Evolutionary conservation across 1,284 basidiomycete genomes (phyloP).

Genomic region (Leccinum solheimii): DNA sequence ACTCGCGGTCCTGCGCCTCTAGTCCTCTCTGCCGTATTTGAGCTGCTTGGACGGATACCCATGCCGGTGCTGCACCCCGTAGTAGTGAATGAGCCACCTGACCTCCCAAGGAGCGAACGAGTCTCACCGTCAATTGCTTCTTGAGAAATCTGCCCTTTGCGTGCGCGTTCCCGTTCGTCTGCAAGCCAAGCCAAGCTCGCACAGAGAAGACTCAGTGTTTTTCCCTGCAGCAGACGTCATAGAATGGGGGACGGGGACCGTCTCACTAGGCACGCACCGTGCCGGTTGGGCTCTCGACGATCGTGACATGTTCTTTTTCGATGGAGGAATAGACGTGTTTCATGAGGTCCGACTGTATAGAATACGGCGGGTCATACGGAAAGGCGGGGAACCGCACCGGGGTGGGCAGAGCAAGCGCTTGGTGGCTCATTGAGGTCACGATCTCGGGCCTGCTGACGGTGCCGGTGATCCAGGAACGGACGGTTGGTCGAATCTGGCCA

Average conservation of each 20-base stretch:
- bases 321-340: constrained; percentile 81
- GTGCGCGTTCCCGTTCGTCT: constrained; percentile 68
- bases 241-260: not conserved
- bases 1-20: constrained; percentile 64
- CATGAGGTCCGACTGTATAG: constrained; percentile 90
- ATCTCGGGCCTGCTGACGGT: not conserved
- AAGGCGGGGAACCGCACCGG: constrained; percentile 73
- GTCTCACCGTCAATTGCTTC: constrained; percentile 41
- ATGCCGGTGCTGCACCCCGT: constrained; percentile 61
- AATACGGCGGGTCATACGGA: constrained; percentile 81
- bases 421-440: constrained; percentile 9
- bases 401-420: constrained; percentile 46
- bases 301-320: constrained; percentile 72
- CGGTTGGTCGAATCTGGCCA: constrained; percentile 1
- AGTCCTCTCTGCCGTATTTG: constrained; percentile 64
- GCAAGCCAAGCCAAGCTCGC: constrained; percentile 79
- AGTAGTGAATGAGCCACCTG: constrained; percentile 9
- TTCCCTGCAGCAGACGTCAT: constrained; percentile 55
- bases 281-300: constrained; percentile 67
- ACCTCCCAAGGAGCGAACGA: not conserved
- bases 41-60: constrained; percentile 79
- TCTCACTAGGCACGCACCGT: not conserved
- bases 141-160: constrained; percentile 52
- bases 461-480: constrained; percentile 14
- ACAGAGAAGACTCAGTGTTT: constrained; percentile 83